Conservation (phyloP, 2,329 filamentous ascomycete species). For the Trichoderma afroharzianum region DNA sequence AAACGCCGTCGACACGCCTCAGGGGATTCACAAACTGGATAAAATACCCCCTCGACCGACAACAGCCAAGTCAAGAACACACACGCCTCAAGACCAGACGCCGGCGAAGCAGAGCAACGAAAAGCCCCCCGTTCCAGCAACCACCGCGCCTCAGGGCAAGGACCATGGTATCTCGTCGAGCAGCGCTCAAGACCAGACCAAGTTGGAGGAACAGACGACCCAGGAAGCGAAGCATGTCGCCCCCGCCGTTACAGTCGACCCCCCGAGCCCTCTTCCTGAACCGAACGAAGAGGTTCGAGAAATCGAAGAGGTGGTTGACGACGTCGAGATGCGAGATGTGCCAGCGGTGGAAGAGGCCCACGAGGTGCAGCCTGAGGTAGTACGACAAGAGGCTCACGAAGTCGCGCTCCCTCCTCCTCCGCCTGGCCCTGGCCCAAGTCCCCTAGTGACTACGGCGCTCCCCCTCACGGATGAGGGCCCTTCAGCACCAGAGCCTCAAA, state of each 20-base stretch:
- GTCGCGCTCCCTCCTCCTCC: slow-evolving; percentile 41
- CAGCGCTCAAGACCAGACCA: slow-evolving; percentile 46
- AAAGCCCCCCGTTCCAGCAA: slow-evolving; percentile 42
- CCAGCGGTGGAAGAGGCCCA: slow-evolving; percentile 47
- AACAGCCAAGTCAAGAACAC: slow-evolving; percentile 52
- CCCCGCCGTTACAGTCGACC: slow-evolving; percentile 42
- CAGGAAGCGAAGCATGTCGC: slow-evolving; percentile 47
- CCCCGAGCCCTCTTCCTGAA: slow-evolving; percentile 32
- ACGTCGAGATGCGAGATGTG: slow-evolving; percentile 65
- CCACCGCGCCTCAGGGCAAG: slow-evolving; percentile 36
- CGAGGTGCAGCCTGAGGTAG: slow-evolving; percentile 39
- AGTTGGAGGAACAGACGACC: slow-evolving; percentile 38
- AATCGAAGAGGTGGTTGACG: slow-evolving; percentile 46
- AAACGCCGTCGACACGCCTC: slow-evolving; percentile 50
- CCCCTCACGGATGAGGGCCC: slow-evolving; percentile 41
- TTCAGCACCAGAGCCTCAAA: slow-evolving; percentile 44
- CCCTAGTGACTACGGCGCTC: slow-evolving; percentile 39
- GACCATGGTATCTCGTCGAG: slow-evolving; percentile 46
- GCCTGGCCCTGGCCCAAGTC: slow-evolving; percentile 42
- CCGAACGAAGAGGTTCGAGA: slow-evolving; percentile 26
- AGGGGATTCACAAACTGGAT: slow-evolving; percentile 57
- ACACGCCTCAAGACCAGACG: slow-evolving; percentile 50
- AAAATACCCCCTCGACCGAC: slow-evolving; percentile 53
- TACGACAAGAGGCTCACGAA: slow-evolving; percentile 35
- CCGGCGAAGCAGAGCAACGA: slow-evolving; percentile 42